Percentiles rank a stretch among this genome's conserved stretches.
Evolutionary conservation across 768 basidiomycete species (phyloP).

Genomic region (Pleurotus platypus): DNA sequence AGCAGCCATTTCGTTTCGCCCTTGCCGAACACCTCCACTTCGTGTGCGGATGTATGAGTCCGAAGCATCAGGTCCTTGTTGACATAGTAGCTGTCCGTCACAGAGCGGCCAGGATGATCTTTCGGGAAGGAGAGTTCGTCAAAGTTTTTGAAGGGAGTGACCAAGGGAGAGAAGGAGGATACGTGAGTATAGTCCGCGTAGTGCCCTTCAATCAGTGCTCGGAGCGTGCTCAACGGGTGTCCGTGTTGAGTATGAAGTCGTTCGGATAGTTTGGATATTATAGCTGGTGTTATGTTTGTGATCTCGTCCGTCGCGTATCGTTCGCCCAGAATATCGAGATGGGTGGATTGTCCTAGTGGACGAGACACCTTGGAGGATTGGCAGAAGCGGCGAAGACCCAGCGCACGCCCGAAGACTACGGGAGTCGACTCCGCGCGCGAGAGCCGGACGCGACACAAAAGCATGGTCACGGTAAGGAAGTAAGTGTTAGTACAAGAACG

Average conservation of each 20-base stretch:
- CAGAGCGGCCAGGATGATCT: slow-evolving; percentile 90
- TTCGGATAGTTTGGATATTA: slow-evolving; percentile 75
- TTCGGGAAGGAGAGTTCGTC: slow-evolving; percentile 92
- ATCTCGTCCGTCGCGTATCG: slow-evolving; percentile 71
- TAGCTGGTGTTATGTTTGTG: slow-evolving; percentile 85
- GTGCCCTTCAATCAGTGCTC: slow-evolving; percentile 79
- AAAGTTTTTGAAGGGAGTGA: slow-evolving; percentile 90
- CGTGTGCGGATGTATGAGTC: slow-evolving; percentile 98
- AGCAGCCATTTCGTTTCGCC: slow-evolving; percentile 85
- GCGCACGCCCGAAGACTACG: not conserved
- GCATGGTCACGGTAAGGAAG: not conserved
- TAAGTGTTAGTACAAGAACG: not conserved
- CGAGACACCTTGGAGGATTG: not conserved
- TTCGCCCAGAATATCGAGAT: slow-evolving; percentile 55
- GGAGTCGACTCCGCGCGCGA: not conserved
- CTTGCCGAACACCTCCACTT: slow-evolving; percentile 82
- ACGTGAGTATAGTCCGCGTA: slow-evolving; percentile 72
- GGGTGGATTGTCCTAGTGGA: slow-evolving; percentile 10
- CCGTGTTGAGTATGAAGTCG: slow-evolving; percentile 70
- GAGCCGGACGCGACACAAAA: not conserved
- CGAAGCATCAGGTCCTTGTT: slow-evolving; percentile 89
- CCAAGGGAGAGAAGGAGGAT: slow-evolving; percentile 81
- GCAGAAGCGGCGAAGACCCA: slow-evolving; percentile 2
- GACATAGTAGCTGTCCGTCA: slow-evolving; percentile 94
- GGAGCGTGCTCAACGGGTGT: slow-evolving; percentile 88